Conservation (phyloP, 768 basidiomycete genomes). For the Naematelia encephala region DNA sequence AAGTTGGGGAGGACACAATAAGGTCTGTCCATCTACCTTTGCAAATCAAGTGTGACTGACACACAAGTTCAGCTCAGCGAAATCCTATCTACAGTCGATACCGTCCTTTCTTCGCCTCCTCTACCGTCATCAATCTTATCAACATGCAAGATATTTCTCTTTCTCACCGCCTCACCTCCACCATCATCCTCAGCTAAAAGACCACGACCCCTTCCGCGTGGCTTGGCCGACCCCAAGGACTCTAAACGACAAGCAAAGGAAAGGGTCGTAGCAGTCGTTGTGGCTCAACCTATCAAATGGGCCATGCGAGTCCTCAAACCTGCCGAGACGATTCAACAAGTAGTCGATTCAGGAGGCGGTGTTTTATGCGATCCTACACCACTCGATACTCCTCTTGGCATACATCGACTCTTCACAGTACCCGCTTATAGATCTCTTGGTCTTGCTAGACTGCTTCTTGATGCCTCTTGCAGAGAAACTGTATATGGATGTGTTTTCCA, state of each 20-base stretch:
- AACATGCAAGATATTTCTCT: slow-evolving; percentile 46
- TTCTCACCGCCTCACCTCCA: slow-evolving; percentile 41
- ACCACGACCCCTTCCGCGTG: background rate
- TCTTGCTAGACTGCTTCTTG: slow-evolving; percentile 30
- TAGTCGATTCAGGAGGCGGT: slow-evolving; percentile 33
- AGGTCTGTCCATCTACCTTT: slow-evolving; percentile 25
- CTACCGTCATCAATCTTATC: slow-evolving; percentile 37
- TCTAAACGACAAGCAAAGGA: slow-evolving; percentile 23
- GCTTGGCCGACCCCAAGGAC: background rate
- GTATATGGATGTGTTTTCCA: slow-evolving; percentile 39
- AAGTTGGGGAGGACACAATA: slow-evolving; percentile 24
- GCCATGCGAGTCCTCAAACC: slow-evolving; percentile 39
- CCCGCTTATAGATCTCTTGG: slow-evolving; percentile 37
- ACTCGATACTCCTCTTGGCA: slow-evolving; percentile 42
- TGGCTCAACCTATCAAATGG: slow-evolving; percentile 45
- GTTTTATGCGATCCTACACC: slow-evolving; percentile 43
- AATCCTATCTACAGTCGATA: slow-evolving; percentile 45
- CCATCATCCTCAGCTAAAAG: slow-evolving; percentile 20
- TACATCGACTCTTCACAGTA: slow-evolving; percentile 46
- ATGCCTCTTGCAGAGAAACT: slow-evolving; percentile 35
- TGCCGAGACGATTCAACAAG: slow-evolving; percentile 11
- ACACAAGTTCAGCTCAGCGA: slow-evolving; percentile 38
- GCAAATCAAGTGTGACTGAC: background rate
- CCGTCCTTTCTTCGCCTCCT: slow-evolving; percentile 44
- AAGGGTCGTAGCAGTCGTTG: slow-evolving; percentile 42